Evolutionary conservation across 768 basidiomycete species (phyloP).

Genomic region (Boletus coccyginus): DNA sequence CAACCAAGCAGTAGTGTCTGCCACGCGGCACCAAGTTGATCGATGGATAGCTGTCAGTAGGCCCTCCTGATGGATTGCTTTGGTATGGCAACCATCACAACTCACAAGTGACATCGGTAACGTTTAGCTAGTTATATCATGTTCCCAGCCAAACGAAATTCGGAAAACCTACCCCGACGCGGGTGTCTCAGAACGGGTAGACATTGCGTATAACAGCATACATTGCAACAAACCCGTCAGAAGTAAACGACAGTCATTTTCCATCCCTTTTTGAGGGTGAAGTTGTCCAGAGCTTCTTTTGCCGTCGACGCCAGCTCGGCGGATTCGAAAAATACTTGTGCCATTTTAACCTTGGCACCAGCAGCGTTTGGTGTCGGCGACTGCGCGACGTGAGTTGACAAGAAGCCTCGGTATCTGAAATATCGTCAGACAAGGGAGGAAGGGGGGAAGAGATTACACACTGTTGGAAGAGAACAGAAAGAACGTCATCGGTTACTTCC

Average conservation of each 20-base stretch:
- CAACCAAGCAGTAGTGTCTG: neutral
- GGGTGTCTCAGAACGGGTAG: conserved; percentile 39
- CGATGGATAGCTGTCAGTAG: neutral
- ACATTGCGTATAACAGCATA: conserved; percentile 6
- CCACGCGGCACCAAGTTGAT: neutral
- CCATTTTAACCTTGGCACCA: conserved; percentile 72
- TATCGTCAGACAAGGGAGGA: neutral
- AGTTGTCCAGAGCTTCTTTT: conserved; percentile 81
- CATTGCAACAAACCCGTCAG: conserved; percentile 20
- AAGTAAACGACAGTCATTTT: conserved; percentile 77
- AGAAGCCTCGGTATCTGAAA: conserved; percentile 79
- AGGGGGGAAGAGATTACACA: conserved; percentile 41
- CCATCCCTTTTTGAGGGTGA: conserved; percentile 84
- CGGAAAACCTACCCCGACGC: conserved; percentile 17
- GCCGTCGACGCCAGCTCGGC: conserved; percentile 73
- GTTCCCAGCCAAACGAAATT: neutral
- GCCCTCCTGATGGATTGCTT: neutral
- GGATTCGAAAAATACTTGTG: conserved; percentile 75
- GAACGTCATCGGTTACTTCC: conserved; percentile 85
- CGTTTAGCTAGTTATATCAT: neutral
- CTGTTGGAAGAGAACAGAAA: conserved; percentile 91
- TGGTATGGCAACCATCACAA: neutral
- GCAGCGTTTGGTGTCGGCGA: conserved; percentile 66
- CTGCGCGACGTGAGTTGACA: conserved; percentile 63
- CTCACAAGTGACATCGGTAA: neutral